Evolutionary conservation across 2,329 filamentous ascomycete genomes (phyloP), one percentile per base, ranked within the genome.

Genomic region (Trichophyton simii): DNA sequence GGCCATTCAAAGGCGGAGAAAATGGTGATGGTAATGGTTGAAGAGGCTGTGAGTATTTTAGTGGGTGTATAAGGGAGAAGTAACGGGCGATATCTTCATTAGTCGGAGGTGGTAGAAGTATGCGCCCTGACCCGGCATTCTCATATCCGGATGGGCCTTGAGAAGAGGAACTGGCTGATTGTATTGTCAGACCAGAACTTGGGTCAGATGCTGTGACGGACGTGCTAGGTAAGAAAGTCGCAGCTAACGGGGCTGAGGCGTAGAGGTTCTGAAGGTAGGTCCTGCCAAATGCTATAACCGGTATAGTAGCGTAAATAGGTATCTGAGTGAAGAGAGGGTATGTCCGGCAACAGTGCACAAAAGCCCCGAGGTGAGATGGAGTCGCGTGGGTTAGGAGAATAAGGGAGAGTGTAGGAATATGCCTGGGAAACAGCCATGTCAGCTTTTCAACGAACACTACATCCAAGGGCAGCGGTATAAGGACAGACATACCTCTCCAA

Each of bases 31-130:
- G 84, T 1, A 91, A 80, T 1, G 94, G 92, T 69, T 96, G 89
- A 70, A 95, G 91, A 2, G 94, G 91, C 72, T 99, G 94, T 1
- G 91, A 96, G 77, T 97, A 99, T 75, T 97, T 97, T 41, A 99
- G 80, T 1, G 91, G 87, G 65, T 95, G 89, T 66, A 99, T 91
- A 8, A 89, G 81, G 22, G 88, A 87, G 73, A 97, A 99, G 76
- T 95, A 97, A 58, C 85, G 84, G 34, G 89, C 88, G 65, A 99
- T 96, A 70, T 99, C 94, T 62, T 96, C 89, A 3, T 85, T 75
- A 0, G 87, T 90, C 0, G 94, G 94, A 1, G 90, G 83, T 70
- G 82, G 81, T 20, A 84, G 76, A 7, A 87, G 77, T 60, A 87
- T 82, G 38, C 70, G 69, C 13, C 71, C 68, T 48, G 71, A 64